Evolutionary conservation across 2,329 filamentous ascomycete genomes (phyloP).

Genomic region (Cladophialophora exuberans): DNA sequence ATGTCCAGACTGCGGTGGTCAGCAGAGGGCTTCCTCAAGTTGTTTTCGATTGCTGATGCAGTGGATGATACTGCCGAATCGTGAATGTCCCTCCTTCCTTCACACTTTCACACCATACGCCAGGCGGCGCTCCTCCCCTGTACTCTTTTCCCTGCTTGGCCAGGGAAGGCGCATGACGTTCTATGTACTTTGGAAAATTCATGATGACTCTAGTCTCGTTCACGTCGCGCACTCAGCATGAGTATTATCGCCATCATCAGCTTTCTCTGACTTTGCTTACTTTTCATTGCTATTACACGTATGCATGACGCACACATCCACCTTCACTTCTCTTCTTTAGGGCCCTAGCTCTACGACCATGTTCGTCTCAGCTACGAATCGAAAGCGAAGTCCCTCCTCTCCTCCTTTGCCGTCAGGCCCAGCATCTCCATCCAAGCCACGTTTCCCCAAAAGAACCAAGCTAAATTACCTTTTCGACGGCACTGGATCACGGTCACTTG

Average conservation of each 20-base stretch:
- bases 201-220: too few relatives aligned
- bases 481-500: conserved; percentile 25
- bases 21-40: conserved; percentile 61
- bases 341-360: conserved; percentile 17
- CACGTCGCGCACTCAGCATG: conserved; percentile 1
- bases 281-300: conserved; percentile 11
- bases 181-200: too few relatives aligned
- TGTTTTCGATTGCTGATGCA: conserved; percentile 44
- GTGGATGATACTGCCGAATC: too few relatives aligned
- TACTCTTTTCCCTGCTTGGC: neutral
- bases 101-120: too few relatives aligned
- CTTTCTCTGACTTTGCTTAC: conserved; percentile 7
- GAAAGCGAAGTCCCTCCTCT: conserved; percentile 20
- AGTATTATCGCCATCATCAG: conserved; percentile 11
- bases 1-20: conserved; percentile 60
- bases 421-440: conserved; percentile 7
- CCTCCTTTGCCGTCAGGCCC: neutral
- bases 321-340: neutral
- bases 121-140: neutral
- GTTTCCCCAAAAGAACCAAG: conserved; percentile 18
- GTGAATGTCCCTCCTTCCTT: neutral
- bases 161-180: too few relatives aligned
- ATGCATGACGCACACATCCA: conserved; percentile 2
- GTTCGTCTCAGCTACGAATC: conserved; percentile 20
- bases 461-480: conserved; percentile 28